Evolutionary conservation across 768 basidiomycete genomes (phyloP).

Genomic region (Mycena alexandri): DNA sequence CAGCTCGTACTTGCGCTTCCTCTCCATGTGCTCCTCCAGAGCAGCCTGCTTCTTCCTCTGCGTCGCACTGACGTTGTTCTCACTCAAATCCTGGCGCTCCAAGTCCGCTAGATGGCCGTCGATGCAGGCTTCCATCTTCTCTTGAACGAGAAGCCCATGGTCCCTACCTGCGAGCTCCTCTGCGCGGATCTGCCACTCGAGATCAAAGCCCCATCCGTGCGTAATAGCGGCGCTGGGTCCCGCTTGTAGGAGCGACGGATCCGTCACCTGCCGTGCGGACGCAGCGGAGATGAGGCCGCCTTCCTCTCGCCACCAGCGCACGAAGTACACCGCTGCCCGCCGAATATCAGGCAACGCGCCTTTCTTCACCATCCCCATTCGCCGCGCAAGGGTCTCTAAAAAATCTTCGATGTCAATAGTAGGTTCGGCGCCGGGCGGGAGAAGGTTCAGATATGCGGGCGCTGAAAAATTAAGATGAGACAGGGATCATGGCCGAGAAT

Average conservation of each 20-base stretch:
- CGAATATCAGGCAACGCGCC: constrained; percentile 80
- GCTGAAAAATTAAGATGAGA: constrained; percentile 52
- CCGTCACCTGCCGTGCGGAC: constrained; percentile 46
- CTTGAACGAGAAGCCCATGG: constrained; percentile 57
- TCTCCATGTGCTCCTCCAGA: constrained; percentile 55
- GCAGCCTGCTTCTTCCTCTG: constrained; percentile 73
- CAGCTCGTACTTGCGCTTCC: constrained; percentile 51
- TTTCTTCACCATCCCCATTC: constrained; percentile 86
- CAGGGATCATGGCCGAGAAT: constrained; percentile 25
- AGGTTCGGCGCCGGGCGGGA: constrained; percentile 67
- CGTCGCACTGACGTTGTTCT: constrained; percentile 73
- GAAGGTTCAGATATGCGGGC: constrained; percentile 76
- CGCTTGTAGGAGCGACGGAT: constrained; percentile 21
- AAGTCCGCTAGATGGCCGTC: constrained; percentile 61
- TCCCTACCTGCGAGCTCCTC: constrained; percentile 42
- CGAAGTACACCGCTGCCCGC: constrained; percentile 84
- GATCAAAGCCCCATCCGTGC: constrained; percentile 90
- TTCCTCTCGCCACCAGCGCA: constrained; percentile 89
- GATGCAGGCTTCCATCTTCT: constrained; percentile 80
- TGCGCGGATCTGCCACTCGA: constrained; percentile 71
- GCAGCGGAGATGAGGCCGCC: constrained; percentile 71
- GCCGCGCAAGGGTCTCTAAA: constrained; percentile 73
- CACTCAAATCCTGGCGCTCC: constrained; percentile 64
- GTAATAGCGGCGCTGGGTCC: constrained; percentile 34
- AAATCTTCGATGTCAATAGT: constrained; percentile 75